Evolutionary conservation across 345 rosid genomes (phyloP).

Genomic region (Mallotus nudiflorus): DNA sequence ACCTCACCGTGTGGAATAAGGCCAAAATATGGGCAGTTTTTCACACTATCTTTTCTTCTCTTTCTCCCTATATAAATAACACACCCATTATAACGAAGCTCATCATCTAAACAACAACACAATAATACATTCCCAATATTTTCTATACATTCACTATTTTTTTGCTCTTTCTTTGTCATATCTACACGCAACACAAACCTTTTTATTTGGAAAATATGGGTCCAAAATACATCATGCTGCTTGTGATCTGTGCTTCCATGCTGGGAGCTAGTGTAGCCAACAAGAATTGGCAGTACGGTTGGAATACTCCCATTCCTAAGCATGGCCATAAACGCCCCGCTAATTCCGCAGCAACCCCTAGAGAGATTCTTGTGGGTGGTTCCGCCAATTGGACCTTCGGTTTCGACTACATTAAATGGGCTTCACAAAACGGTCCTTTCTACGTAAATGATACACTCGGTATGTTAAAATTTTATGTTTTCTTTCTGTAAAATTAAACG

Average conservation of each 20-base stretch:
- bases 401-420: conserved; percentile 61
- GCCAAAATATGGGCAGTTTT: too few relatives aligned
- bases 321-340: neutral
- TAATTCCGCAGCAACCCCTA: conserved; percentile 17
- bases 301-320: neutral
- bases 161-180: too few relatives aligned
- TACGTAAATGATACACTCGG: conserved; percentile 68
- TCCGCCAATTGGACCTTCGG: conserved; percentile 64
- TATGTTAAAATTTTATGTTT: conserved; percentile 23
- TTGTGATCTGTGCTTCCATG: conserved; percentile 22
- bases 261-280: conserved; percentile 24
- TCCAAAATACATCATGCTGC: neutral
- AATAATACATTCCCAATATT: neutral
- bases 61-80: too few relatives aligned
- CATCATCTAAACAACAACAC: neutral
- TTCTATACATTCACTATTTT: neutral
- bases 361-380: conserved; percentile 63
- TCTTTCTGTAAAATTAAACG: too few relatives aligned
- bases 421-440: conserved; percentile 53
- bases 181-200: too few relatives aligned
- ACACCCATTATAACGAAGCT: conserved; percentile 8
- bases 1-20: too few relatives aligned
- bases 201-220: conserved; percentile 12
- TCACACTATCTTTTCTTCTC: too few relatives aligned
- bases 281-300: too few relatives aligned